Percentiles rank a stretch among this genome's conserved stretches.
Evolutionary conservation across 2,329 filamentous ascomycete genomes (phyloP).

Genomic region (Fusarium musae): DNA sequence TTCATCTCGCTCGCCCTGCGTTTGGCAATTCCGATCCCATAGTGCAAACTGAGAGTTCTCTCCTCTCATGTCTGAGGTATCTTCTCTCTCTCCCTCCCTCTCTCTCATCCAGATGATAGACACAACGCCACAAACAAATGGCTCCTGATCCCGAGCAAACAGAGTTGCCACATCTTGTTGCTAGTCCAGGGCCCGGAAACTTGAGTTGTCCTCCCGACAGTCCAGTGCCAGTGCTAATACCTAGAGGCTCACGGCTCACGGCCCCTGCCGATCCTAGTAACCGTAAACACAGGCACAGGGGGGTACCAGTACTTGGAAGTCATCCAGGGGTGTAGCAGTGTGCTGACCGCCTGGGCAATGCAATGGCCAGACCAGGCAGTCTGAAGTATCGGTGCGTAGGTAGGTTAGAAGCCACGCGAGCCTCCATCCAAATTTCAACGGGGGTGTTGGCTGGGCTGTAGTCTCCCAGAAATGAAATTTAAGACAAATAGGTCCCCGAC

Average conservation of each 20-base stretch:
- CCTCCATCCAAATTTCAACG: constrained; percentile 33
- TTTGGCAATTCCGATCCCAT: constrained; percentile 24
- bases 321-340: constrained; percentile 35
- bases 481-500: constrained; percentile 40
- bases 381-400: constrained; percentile 30
- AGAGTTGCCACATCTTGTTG: constrained; percentile 32
- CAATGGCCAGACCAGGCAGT: constrained; percentile 34
- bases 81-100: constrained; percentile 7
- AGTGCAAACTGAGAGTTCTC: neutral
- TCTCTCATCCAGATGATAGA: neutral
- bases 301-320: constrained; percentile 3
- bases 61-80: constrained; percentile 5
- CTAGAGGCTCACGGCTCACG: constrained; percentile 33
- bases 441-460: constrained; percentile 4
- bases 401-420: constrained; percentile 33
- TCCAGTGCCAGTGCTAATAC: constrained; percentile 28
- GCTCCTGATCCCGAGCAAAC: constrained; percentile 10
- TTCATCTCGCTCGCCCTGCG: constrained; percentile 42
- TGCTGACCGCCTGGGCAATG: constrained; percentile 38
- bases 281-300: constrained; percentile 36
- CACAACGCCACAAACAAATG: constrained; percentile 23
- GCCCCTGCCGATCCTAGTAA: constrained; percentile 45
- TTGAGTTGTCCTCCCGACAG: constrained; percentile 25
- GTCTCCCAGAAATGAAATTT: constrained; percentile 32
- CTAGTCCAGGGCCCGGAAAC: constrained; percentile 29